Base-by-base conservation (phyloP, 2,329 filamentous ascomycete species). In the Colletotrichum sp. region DNA sequence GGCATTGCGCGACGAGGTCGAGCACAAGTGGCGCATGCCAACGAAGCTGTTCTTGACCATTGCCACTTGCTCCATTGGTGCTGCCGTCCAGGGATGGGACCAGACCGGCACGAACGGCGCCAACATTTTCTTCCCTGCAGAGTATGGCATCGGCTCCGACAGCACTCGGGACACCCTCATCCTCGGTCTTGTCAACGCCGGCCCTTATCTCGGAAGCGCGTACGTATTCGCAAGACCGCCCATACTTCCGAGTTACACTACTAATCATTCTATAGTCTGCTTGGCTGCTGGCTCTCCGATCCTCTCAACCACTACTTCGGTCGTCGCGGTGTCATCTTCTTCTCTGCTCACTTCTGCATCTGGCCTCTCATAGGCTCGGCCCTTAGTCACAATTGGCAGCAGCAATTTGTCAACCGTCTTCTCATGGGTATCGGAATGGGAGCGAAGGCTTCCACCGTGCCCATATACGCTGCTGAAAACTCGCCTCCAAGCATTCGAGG, bases 381-480 rank as follows among this genome's bases (percentile, higher is more conserved):
- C 1, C 92, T 93, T 74, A 89, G 90, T 26, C 90, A 93, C 75
- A 91, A 88, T 8, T 95, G 93, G 93, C 89, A 88, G 82, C 90
- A 93, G 77, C 89, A 94, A 77, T 90, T 95, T 76, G 87, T 92
- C 69, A 92, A 92, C 63, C 90, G 94, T 69, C 91, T 95, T 71
- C 86, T 92, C 6, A 89, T 95, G 80, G 94, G 94, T 0, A 90
- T 95, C 36, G 93, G 92, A 1, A 93, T 94, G 81, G 93, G 93
- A 13, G 88, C 91, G 16, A 94, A 94, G 80, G 90, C 91, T 8
- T 90, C 90, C 1, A 92, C 89, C 0, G 91, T 93, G 0, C 94
- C 95, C 0, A 92, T 96, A 34, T 96, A 95, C 79, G 92, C 93
- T 1, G 94, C 94, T 2, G 94, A 96, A 82, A 94, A 92, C 66